Percentiles rank a stretch among this genome's conserved stretches.
These are phyloP conservation scores for Lophiostoma macrostomum DNA, from an alignment of 495 filamentous ascomycete genomes.

Conservation along the genomic window DNA sequence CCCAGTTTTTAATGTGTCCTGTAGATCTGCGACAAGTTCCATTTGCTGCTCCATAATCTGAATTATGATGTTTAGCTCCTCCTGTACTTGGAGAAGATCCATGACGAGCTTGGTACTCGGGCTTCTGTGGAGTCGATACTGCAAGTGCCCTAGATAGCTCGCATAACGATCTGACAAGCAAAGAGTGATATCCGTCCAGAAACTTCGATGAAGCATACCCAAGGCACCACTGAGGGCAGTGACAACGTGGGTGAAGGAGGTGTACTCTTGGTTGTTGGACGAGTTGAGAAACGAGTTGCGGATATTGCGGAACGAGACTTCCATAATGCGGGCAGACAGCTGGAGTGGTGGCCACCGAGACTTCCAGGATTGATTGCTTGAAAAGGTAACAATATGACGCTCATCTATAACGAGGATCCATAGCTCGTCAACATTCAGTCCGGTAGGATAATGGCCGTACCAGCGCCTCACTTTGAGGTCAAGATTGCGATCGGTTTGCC, in stretches of 20 bases:
- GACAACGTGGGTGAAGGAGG: slow-evolving; percentile 36
- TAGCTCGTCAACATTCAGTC: slow-evolving; percentile 43
- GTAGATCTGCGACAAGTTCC: slow-evolving; percentile 35
- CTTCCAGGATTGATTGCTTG: slow-evolving; percentile 45
- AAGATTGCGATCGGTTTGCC: slow-evolving; percentile 39
- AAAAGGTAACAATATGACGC: slow-evolving; percentile 41
- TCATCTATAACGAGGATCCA: slow-evolving; percentile 42
- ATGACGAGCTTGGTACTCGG: slow-evolving; percentile 44
- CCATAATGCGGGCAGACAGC: slow-evolving; percentile 39
- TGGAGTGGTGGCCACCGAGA: slow-evolving; percentile 42
- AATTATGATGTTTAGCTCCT: slow-evolving; percentile 43
- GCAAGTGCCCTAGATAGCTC: slow-evolving; percentile 40
- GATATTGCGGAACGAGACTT: slow-evolving; percentile 42
- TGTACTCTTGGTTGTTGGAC: slow-evolving; percentile 37
- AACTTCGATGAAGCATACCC: slow-evolving; percentile 41
- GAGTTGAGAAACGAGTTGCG: slow-evolving; percentile 37
- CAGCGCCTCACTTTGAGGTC: slow-evolving; percentile 43
- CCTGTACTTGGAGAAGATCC: slow-evolving; percentile 43
- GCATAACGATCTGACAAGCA: slow-evolving; percentile 42
- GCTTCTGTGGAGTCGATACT: slow-evolving; percentile 42
- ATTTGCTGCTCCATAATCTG: slow-evolving; percentile 44
- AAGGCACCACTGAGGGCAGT: slow-evolving; percentile 39
- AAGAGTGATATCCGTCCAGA: slow-evolving; percentile 42
- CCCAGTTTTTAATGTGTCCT: slow-evolving; percentile 9
- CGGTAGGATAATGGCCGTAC: slow-evolving; percentile 43